These are phyloP conservation scores for Aspergillus biplanus DNA, from an alignment of 495 filamentous ascomycete species.

Conservation along the genomic window DNA sequence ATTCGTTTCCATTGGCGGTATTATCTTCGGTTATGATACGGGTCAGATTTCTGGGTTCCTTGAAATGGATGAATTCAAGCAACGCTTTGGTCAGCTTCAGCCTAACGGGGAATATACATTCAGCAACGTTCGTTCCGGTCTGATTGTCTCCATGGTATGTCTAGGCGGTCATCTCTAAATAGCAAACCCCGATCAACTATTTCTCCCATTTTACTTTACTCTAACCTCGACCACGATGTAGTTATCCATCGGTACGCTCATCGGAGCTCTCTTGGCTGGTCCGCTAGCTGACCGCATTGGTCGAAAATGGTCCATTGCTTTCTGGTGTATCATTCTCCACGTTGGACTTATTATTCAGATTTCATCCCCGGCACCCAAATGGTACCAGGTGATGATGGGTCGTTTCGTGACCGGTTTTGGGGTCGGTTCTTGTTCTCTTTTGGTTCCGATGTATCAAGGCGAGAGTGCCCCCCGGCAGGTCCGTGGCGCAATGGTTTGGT, in stretches of 20 bases:
- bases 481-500: conserved; percentile 65
- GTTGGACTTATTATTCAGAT: conserved; percentile 69
- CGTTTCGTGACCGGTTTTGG: conserved; percentile 64
- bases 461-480: conserved; percentile 67
- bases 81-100: conserved; percentile 43
- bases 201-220: not conserved
- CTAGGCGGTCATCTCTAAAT: not conserved
- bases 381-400: conserved; percentile 57
- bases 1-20: conserved; percentile 67
- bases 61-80: conserved; percentile 56
- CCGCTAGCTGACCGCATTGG: conserved; percentile 56
- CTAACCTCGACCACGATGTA: conserved; percentile 3
- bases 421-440: conserved; percentile 67
- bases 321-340: conserved; percentile 60
- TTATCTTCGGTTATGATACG: conserved; percentile 59
- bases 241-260: conserved; percentile 66
- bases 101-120: conserved; percentile 40
- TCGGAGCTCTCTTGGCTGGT: conserved; percentile 65
- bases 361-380: conserved; percentile 52
- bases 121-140: conserved; percentile 52
- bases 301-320: conserved; percentile 53
- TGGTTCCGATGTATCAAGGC: conserved; percentile 73
- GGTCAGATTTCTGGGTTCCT: conserved; percentile 62
- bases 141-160: conserved; percentile 54
- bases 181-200: not conserved